Conservation (phyloP, 371 early-diverging fungal species). For the Circinella minor region DNA sequence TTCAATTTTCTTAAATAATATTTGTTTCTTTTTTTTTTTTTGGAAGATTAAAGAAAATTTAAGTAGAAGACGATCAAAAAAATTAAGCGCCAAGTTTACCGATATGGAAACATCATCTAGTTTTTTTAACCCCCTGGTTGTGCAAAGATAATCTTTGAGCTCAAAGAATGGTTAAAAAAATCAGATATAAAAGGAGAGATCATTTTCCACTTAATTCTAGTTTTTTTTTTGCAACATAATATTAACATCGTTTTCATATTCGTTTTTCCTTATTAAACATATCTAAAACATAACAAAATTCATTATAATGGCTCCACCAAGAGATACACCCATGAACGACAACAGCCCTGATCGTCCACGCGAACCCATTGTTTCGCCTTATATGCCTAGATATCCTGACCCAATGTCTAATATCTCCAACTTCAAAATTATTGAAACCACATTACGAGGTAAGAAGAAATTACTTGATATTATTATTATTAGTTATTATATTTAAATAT, state of each 20-base stretch:
- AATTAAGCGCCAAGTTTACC: neutral
- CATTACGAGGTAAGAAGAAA: slow-evolving; percentile 74
- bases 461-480: too few species aligned
- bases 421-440: slow-evolving; percentile 96
- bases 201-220: neutral
- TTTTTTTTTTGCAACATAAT: neutral
- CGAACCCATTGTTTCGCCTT: slow-evolving; percentile 56
- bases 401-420: slow-evolving; percentile 85
- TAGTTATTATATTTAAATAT: too few species aligned
- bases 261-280: too few species aligned
- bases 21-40: too few species aligned
- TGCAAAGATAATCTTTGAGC: slow-evolving; percentile 13
- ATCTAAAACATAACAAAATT: neutral
- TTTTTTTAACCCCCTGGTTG: neutral
- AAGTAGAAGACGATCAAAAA: too few species aligned
- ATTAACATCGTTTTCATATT: neutral
- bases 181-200: slow-evolving; percentile 1
- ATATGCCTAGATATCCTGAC: slow-evolving; percentile 69
- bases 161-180: neutral
- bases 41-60: too few species aligned
- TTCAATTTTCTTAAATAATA: too few species aligned
- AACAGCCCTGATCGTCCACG: slow-evolving; percentile 22
- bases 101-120: slow-evolving; percentile 16
- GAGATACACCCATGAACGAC: slow-evolving; percentile 5
- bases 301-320: slow-evolving; percentile 12